Conservation (phyloP, 2,329 filamentous ascomycete genomes). For the Xylaria hypoxylon region DNA sequence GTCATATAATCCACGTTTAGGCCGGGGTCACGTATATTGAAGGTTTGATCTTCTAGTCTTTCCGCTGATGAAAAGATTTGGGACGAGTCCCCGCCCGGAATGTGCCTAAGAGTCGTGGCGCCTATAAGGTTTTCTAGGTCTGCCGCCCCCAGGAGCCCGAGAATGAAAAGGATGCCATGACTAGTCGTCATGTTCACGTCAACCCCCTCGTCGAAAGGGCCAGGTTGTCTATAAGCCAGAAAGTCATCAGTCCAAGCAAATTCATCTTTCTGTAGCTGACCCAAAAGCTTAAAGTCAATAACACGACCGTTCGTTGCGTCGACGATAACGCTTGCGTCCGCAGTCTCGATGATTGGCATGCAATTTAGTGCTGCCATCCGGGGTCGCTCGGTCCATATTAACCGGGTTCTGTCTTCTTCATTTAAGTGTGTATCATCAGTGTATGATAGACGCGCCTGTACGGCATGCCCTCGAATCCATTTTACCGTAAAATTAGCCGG, state of each 20-base stretch:
- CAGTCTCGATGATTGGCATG: conserved; percentile 14
- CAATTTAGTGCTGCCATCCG: conserved; percentile 8
- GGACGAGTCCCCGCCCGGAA: background rate
- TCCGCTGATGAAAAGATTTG: background rate
- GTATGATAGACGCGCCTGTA: background rate
- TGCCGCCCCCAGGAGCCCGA: conserved; percentile 10
- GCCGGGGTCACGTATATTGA: conserved; percentile 16
- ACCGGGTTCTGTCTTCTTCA: background rate
- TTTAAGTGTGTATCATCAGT: background rate
- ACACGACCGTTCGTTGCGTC: conserved; percentile 12
- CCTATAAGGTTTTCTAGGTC: conserved; percentile 17
- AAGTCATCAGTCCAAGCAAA: conserved; percentile 18
- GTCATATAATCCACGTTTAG: conserved; percentile 26
- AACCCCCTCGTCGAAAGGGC: background rate
- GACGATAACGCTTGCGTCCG: conserved; percentile 5
- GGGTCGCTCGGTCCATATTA: conserved; percentile 18
- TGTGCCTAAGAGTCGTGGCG: background rate
- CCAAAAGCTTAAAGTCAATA: conserved; percentile 5
- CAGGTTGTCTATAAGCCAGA: conserved; percentile 1
- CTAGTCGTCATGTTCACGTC: conserved; percentile 15
- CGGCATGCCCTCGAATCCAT: conserved; percentile 15
- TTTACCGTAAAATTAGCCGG: conserved; percentile 19
- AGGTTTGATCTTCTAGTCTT: conserved; percentile 11
- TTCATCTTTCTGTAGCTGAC: background rate
- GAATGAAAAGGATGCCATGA: conserved; percentile 20